These are phyloP conservation scores for Saururus chinensis DNA, from an alignment of 164 flowering plant species.

Conservation along the genomic window DNA sequence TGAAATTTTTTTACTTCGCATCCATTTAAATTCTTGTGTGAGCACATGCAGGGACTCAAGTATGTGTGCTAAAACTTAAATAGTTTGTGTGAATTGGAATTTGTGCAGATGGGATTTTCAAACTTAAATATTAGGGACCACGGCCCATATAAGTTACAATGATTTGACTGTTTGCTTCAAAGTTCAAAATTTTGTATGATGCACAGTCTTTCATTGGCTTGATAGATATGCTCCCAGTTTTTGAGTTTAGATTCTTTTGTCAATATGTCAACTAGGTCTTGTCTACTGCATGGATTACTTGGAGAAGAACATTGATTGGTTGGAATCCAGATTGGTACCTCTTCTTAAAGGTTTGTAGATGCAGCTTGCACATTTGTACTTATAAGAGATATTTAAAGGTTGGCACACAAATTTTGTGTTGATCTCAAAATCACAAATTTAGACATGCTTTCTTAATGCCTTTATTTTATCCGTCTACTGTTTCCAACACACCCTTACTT, in stretches of 20 bases:
- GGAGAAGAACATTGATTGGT: conserved; percentile 94
- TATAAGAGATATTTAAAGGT: too few relatives aligned
- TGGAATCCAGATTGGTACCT: conserved; percentile 65
- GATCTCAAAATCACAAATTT: too few relatives aligned
- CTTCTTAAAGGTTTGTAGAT: conserved; percentile 58
- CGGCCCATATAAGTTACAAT: not conserved
- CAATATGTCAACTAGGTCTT: conserved; percentile 39
- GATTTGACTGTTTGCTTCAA: not conserved
- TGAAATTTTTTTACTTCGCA: too few relatives aligned
- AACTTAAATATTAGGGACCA: too few relatives aligned
- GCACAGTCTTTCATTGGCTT: not conserved
- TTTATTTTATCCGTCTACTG: not conserved
- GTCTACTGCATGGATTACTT: conserved; percentile 94
- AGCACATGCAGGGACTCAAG: too few relatives aligned
- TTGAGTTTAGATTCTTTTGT: not conserved
- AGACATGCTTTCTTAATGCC: too few relatives aligned
- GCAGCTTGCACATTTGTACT: not conserved
- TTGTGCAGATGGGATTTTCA: too few relatives aligned
- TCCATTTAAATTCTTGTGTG: too few relatives aligned
- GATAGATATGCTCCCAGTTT: not conserved
- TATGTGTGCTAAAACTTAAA: too few relatives aligned
- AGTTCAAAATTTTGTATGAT: not conserved
- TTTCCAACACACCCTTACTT: not conserved
- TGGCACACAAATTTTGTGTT: too few relatives aligned
- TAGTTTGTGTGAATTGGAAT: too few relatives aligned